Evolutionary conservation across 768 basidiomycete species (phyloP).

Genomic region (Mycena vulgaris): DNA sequence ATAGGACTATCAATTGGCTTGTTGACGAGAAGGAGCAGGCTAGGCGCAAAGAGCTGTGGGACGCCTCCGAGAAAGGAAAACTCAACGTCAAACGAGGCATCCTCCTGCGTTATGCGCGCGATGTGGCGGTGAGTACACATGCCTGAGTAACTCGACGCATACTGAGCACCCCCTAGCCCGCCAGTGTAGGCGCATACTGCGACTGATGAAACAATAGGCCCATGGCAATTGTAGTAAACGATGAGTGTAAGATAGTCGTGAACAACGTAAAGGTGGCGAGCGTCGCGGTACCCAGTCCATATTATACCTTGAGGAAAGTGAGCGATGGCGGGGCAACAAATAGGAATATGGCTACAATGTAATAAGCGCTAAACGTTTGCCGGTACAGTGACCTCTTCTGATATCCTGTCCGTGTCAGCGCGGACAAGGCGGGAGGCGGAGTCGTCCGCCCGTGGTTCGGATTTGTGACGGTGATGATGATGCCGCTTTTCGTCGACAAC

Average conservation of each 20-base stretch:
- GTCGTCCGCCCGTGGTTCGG: constrained; percentile 21
- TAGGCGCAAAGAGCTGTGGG: constrained; percentile 77
- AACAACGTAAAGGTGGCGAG: neutral
- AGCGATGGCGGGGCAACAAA: neutral
- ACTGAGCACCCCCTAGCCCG: constrained; percentile 66
- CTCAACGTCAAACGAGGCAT: constrained; percentile 83
- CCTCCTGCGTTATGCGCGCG: constrained; percentile 85
- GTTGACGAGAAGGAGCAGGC: constrained; percentile 78
- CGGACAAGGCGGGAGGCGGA: constrained; percentile 33
- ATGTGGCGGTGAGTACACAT: constrained; percentile 82
- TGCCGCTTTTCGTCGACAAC: constrained; percentile 36
- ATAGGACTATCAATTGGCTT: constrained; percentile 78
- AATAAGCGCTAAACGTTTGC: constrained; percentile 26
- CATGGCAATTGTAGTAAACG: neutral
- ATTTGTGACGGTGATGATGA: constrained; percentile 35
- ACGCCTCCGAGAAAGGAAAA: constrained; percentile 72
- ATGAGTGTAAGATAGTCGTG: constrained; percentile 29
- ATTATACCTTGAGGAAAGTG: constrained; percentile 3
- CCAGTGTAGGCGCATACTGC: constrained; percentile 86
- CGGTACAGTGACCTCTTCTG: constrained; percentile 41
- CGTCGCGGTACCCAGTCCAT: neutral
- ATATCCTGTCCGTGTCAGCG: constrained; percentile 32
- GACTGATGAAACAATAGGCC: constrained; percentile 62
- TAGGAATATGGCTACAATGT: constrained; percentile 4
- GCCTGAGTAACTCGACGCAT: neutral